Base-by-base conservation (phyloP, 2,329 filamentous ascomycete species). In the Teratosphaeria nubilosa region DNA sequence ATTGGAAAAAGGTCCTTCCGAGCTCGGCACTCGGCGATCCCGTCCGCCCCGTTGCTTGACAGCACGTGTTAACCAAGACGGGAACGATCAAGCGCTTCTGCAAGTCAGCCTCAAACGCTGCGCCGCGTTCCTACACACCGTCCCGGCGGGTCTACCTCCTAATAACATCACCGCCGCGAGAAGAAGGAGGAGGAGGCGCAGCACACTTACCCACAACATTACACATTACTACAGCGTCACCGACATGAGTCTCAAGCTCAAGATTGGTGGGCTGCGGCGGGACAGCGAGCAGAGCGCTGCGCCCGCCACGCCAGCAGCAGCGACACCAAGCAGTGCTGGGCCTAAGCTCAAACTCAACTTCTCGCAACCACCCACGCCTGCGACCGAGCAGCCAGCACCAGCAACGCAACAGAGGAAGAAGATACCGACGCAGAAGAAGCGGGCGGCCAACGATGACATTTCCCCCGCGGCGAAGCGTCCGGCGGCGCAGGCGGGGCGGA, bases 391-490 rank as follows among this genome's bases (percentile, higher is more conserved):
- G n/a, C 52, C 59, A 51, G 59, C 66, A 59, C 64, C 63, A 63
- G 67, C 71, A 11, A 22, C 31, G 9, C 41, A 48, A 20, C 63
- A 65, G 59, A 64, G 69, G 4, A 59, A 58, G 30, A 59, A 59
- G 53, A 55, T 48, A 37, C 52, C 57, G 48, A 13, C 55, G 51
- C 27, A 56, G 24, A 70, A 71, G 65, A 71, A 73, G 60, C 70
- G 60, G 68, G 70, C 61, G 5, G 69, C 69, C 22, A 64, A 70
- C 51, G 67, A 69, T 22, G 70, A 72, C 48, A 62, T 68, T 51
- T 65, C 65, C 0, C 70, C 70, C 2, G 66, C 66, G 13, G 59
- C 70, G 6, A 73, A 73, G 57, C 67, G 70, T 7, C 53, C 63
- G 20, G 65, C 64, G 6, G 64, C 63, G 54, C 63, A 61, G 24